phyloP scores from a whole-genome alignment of 106 monocot species.

The Amphibolis antarctica region DNA sequence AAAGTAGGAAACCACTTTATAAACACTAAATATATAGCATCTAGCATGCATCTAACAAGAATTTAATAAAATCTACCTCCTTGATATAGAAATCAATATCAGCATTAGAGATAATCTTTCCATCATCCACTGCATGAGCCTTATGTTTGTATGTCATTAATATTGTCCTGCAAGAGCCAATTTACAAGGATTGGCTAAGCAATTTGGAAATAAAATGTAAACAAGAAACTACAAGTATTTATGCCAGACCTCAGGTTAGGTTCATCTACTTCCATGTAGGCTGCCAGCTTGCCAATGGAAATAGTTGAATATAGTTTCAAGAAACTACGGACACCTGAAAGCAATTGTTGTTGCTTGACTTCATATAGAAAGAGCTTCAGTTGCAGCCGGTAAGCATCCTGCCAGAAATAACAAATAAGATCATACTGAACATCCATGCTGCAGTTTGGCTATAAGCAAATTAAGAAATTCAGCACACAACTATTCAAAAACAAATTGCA shows the following conservation, averaged over 20 bases:
- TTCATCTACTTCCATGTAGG: slow-evolving; percentile 87
- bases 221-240: background rate
- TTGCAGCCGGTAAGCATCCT: slow-evolving; percentile 96
- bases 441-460: background rate
- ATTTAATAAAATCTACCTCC: slow-evolving; percentile 37
- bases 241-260: slow-evolving; percentile 47
- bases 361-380: slow-evolving; percentile 91
- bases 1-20: background rate
- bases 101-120: slow-evolving; percentile 71
- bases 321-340: slow-evolving; percentile 57
- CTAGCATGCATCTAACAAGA: background rate
- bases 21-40: no score
- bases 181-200: background rate
- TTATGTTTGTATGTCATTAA: slow-evolving; percentile 98
- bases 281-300: slow-evolving; percentile 74
- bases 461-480: no score
- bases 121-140: slow-evolving; percentile 71
- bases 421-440: background rate
- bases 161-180: slow-evolving; percentile 40
- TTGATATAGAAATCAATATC: slow-evolving; percentile 76
- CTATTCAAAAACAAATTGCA: no score
- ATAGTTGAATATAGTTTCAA: slow-evolving; percentile 81
- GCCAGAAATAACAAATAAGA: slow-evolving; percentile 1
- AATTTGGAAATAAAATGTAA: background rate
- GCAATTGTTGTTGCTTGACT: slow-evolving; percentile 91